These are phyloP conservation scores for Elaphomyces granulatus DNA, from an alignment of 495 filamentous ascomycete genomes.

Conservation along the genomic window DNA sequence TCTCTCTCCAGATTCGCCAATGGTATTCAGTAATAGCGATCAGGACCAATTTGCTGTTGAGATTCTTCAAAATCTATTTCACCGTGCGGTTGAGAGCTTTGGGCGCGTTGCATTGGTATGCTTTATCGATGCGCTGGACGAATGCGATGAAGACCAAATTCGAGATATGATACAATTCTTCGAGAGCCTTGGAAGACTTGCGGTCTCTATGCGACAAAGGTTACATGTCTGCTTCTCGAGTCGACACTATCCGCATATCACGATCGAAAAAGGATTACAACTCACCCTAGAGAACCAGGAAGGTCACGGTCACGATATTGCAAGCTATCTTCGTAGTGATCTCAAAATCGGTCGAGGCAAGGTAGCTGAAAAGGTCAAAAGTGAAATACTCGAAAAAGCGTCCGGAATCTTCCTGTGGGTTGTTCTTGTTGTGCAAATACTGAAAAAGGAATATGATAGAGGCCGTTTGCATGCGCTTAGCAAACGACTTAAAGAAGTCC, in stretches of 20 bases:
- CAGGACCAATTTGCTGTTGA: constrained; percentile 10
- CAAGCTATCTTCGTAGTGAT: constrained; percentile 6
- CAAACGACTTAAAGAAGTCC: constrained; percentile 17
- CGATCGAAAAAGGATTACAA: constrained; percentile 7
- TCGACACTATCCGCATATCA: constrained; percentile 21
- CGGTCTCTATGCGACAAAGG: constrained; percentile 1
- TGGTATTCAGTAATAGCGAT: constrained; percentile 1
- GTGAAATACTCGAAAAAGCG: constrained; percentile 5
- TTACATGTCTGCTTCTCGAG: constrained; percentile 21
- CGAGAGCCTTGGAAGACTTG: constrained; percentile 13
- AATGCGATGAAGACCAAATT: constrained; percentile 22
- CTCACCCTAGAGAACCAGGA: constrained; percentile 9
- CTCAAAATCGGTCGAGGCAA: constrained; percentile 7
- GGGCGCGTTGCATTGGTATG: constrained; percentile 12
- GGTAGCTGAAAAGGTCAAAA: constrained; percentile 2
- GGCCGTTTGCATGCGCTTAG: constrained; percentile 10
- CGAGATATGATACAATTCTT: constrained; percentile 23
- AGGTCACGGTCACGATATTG: constrained; percentile 9
- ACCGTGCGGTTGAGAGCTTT: constrained; percentile 11
- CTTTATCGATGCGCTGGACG: constrained; percentile 33
- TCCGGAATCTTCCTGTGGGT: constrained; percentile 23
- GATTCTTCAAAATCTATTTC: constrained; percentile 17
- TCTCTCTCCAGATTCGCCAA: not conserved
- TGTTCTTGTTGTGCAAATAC: constrained; percentile 17
- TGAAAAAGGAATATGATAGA: constrained; percentile 17